These are phyloP conservation scores for Neurospora sublineolata DNA, from an alignment of 495 filamentous ascomycete genomes.

Conservation along the genomic window DNA sequence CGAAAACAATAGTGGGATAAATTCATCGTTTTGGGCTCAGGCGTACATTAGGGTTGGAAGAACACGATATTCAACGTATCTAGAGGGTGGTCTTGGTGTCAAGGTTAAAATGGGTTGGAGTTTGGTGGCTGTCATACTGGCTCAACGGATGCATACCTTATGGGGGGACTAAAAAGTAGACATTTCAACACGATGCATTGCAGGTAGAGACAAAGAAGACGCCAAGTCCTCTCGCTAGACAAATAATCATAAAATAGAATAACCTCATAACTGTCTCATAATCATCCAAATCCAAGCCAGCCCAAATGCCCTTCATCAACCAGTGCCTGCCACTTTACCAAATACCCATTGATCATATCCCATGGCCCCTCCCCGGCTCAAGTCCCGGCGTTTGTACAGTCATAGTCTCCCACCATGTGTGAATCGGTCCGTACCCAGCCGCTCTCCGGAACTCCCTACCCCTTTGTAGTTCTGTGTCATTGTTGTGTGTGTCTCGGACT, in stretches of 20 bases:
- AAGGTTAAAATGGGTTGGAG: conserved; percentile 7
- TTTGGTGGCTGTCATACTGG: neutral
- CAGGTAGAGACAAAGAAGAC: neutral
- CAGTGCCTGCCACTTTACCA: neutral
- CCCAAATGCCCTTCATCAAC: neutral
- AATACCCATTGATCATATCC: neutral
- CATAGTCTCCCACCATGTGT: neutral
- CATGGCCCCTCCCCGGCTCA: neutral
- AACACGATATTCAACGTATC: conserved; percentile 17
- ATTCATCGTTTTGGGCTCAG: neutral
- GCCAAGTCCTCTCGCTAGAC: neutral
- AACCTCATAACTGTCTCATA: neutral
- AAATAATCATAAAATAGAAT: neutral
- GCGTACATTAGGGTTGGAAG: neutral
- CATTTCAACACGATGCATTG: neutral
- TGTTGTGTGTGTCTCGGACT: neutral
- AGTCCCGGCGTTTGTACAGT: neutral
- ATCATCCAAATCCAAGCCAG: neutral
- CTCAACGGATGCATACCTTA: conserved; percentile 1
- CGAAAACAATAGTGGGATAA: neutral
- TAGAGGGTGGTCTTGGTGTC: neutral
- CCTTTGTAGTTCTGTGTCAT: neutral
- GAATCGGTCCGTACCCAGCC: neutral
- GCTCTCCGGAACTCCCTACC: neutral
- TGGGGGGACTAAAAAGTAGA: neutral